Evolutionary conservation across 2,329 filamentous ascomycete genomes (phyloP).

Genomic region (Helicocarpus griseus): DNA sequence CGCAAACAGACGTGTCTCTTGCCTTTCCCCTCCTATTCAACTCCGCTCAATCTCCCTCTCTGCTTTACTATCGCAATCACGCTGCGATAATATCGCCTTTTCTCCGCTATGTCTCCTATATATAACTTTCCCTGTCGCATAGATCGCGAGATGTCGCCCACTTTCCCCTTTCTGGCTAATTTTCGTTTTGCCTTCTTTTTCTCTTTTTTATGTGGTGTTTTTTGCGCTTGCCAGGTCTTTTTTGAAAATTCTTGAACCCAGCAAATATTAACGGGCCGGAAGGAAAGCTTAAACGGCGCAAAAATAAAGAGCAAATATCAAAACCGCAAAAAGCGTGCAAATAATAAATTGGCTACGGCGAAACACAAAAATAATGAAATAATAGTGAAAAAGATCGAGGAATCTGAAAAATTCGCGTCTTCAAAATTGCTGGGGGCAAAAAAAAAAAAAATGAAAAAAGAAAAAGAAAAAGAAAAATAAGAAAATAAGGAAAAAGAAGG

Average conservation of each 20-base stretch:
- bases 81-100: not conserved
- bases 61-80: not conserved
- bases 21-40: not conserved
- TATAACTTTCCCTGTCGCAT: not conserved
- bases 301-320: not conserved
- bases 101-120: not conserved
- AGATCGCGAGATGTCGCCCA: not conserved
- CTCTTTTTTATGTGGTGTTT: not conserved
- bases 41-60: not conserved
- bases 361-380: not conserved
- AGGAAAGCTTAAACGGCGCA: too few species aligned
- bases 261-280: too few species aligned
- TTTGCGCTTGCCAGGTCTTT: not conserved
- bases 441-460: not conserved
- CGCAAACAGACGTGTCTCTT: not conserved
- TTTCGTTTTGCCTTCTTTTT: not conserved
- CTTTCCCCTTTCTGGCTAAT: constrained; percentile 1
- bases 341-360: not conserved
- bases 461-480: constrained; percentile 1
- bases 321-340: not conserved
- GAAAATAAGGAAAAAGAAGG: not conserved
- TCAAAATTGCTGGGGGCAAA: not conserved
- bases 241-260: too few species aligned
- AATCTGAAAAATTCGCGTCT: not conserved
- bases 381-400: not conserved